Percentiles rank a stretch among this genome's conserved stretches.
phyloP scores from a whole-genome alignment of 805 yeast genomes.

The Spathaspora sp. region DNA sequence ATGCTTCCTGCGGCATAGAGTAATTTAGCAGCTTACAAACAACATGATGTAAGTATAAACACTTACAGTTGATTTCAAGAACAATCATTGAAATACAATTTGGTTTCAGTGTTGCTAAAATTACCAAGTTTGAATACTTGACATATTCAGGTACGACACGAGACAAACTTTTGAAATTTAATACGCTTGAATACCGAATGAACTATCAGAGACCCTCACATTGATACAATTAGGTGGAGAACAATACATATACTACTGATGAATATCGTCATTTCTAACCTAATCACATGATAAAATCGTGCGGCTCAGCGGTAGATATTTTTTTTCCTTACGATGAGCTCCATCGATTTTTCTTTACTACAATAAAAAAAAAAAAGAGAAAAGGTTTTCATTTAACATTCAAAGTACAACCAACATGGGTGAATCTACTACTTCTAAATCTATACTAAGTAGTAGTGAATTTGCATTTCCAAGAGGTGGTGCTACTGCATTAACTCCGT shows the following conservation, averaged over 20 bases:
- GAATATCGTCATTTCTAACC: no score
- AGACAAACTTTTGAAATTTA: no score
- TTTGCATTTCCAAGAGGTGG: conserved; percentile 95
- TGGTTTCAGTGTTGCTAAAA: background rate
- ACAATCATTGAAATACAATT: background rate
- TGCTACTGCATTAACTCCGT: conserved; percentile 74
- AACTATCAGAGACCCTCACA: no score
- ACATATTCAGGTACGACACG: no score
- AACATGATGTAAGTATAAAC: no score
- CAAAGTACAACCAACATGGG: conserved; percentile 6
- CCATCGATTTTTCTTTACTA: background rate
- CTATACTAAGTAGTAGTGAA: conserved; percentile 42
- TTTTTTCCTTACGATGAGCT: background rate
- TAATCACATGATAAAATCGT: background rate
- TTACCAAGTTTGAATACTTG: background rate
- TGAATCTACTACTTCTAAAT: conserved; percentile 14
- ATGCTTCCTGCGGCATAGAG: no score
- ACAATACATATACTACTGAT: no score
- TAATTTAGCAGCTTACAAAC: no score
- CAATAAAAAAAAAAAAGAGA: background rate
- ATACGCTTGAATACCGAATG: no score
- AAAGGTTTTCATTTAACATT: background rate
- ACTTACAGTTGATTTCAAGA: no score
- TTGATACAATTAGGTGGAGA: no score
- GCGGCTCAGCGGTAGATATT: background rate